phyloP scores from a whole-genome alignment of 2,329 filamentous ascomycete genomes.

The Alternaria hordeiaustralica region DNA sequence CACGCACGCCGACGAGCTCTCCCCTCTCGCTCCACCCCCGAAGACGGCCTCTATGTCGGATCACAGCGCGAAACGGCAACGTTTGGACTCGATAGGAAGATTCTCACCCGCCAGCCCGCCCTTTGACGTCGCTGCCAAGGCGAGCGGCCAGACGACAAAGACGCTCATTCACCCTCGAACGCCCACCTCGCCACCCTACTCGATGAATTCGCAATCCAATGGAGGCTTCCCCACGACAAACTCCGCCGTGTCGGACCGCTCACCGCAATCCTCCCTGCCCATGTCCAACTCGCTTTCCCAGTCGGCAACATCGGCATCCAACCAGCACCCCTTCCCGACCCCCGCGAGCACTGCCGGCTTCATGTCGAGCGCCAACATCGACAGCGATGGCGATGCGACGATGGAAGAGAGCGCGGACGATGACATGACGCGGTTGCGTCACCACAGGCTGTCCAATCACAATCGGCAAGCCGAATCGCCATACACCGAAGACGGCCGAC shows the following conservation, averaged over 20 bases:
- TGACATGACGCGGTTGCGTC: slow-evolving; percentile 34
- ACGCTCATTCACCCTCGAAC: slow-evolving; percentile 54
- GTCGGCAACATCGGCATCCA: slow-evolving; percentile 38
- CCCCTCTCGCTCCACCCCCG: slow-evolving; percentile 8
- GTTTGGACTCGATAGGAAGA: slow-evolving; percentile 48
- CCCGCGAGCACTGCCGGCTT: slow-evolving; percentile 48
- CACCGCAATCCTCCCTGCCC: slow-evolving; percentile 53
- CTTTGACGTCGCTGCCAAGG: slow-evolving; percentile 49
- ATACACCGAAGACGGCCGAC: slow-evolving; percentile 33
- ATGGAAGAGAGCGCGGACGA: slow-evolving; percentile 49
- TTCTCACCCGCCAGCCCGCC: slow-evolving; percentile 56
- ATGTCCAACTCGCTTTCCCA: slow-evolving; percentile 46
- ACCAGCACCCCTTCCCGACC: slow-evolving; percentile 45
- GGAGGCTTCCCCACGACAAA: slow-evolving; percentile 40
- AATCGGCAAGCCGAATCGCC: slow-evolving; percentile 50
- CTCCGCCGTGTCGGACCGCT: slow-evolving; percentile 40
- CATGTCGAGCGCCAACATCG: slow-evolving; percentile 39
- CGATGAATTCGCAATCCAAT: slow-evolving; percentile 54
- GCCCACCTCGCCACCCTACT: slow-evolving; percentile 57
- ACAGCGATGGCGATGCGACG: slow-evolving; percentile 53
- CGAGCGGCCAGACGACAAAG: slow-evolving; percentile 49
- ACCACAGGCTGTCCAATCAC: slow-evolving; percentile 55
- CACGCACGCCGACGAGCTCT: slow-evolving; percentile 19
- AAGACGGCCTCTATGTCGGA: slow-evolving; percentile 41
- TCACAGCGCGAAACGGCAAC: slow-evolving; percentile 48